phyloP scores from a whole-genome alignment of 345 rosid species.

The Psidium guajava region DNA sequence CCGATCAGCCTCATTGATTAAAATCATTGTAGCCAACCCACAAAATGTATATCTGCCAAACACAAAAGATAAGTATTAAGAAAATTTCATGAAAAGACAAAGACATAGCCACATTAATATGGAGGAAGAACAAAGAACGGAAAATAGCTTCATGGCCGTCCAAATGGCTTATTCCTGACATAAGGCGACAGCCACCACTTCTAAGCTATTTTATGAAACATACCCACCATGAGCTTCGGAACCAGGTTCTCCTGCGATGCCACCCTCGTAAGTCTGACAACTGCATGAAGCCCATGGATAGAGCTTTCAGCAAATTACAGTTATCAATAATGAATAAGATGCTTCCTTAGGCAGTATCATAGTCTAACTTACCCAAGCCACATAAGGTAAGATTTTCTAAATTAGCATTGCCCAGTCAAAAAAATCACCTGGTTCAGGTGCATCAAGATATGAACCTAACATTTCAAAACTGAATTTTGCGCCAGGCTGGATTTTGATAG shows the following conservation, averaged over 20 bases:
- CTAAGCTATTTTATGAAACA: constrained; percentile 19
- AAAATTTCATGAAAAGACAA: background rate
- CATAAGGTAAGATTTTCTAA: background rate
- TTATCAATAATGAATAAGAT: background rate
- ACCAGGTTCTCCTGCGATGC: constrained; percentile 94
- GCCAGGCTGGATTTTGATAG: background rate
- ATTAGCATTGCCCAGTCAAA: background rate
- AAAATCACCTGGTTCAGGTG: background rate
- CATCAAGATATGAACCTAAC: background rate
- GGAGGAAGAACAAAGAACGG: background rate
- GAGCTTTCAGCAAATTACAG: background rate
- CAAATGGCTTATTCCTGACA: background rate
- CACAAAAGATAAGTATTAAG: background rate
- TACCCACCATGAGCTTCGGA: constrained; percentile 99
- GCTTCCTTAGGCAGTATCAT: background rate
- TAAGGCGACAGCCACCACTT: background rate
- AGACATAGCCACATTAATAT: background rate
- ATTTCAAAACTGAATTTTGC: background rate
- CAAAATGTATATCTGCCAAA: constrained; percentile 74
- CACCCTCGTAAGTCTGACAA: constrained; percentile 99
- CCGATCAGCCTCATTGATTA: constrained; percentile 63
- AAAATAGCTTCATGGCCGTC: background rate
- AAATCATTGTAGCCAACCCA: constrained; percentile 90
- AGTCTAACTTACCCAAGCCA: background rate
- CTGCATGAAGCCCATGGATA: constrained; percentile 23